These are phyloP conservation scores for Candida quercuum DNA, from an alignment of 805 yeast species.

Conservation along the genomic window DNA sequence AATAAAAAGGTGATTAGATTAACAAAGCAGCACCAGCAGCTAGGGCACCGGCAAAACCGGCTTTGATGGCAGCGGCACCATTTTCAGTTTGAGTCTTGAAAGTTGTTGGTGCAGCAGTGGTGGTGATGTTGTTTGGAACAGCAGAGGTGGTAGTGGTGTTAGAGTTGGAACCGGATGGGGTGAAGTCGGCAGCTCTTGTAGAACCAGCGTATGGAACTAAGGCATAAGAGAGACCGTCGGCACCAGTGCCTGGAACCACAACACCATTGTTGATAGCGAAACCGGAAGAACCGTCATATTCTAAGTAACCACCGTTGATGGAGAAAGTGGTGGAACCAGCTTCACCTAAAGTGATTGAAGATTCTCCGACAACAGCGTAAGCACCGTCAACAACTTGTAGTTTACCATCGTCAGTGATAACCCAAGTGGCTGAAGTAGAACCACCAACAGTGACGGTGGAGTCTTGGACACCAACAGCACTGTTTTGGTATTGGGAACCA, in stretches of 20 bases:
- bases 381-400: constrained; percentile 25
- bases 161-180: constrained; percentile 16
- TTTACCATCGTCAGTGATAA: constrained; percentile 28
- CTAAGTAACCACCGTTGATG: constrained; percentile 32
- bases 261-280: constrained; percentile 30
- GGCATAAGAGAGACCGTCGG: constrained; percentile 13
- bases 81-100: constrained; percentile 15
- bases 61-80: constrained; percentile 21
- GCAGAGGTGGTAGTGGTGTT: constrained; percentile 6
- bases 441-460: constrained; percentile 16
- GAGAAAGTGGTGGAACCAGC: constrained; percentile 35
- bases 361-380: constrained; percentile 24
- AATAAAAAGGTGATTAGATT: constrained; percentile 12
- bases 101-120: constrained; percentile 1
- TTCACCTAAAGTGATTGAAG: constrained; percentile 21
- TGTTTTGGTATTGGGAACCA: constrained; percentile 30
- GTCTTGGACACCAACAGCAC: constrained; percentile 17
- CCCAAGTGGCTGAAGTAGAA: constrained; percentile 12
- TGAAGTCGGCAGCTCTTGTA: constrained; percentile 20
- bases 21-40: constrained; percentile 30
- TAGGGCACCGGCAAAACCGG: constrained; percentile 20
- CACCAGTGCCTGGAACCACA: constrained; percentile 9
- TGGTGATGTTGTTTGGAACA: constrained; percentile 2
- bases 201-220: constrained; percentile 14
- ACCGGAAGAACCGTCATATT: constrained; percentile 27